A percentile compares a stretch with the other conserved stretches of the same genome.
Conservation (phyloP, 306 rosid genomes). For the Casuarina glauca region DNA sequence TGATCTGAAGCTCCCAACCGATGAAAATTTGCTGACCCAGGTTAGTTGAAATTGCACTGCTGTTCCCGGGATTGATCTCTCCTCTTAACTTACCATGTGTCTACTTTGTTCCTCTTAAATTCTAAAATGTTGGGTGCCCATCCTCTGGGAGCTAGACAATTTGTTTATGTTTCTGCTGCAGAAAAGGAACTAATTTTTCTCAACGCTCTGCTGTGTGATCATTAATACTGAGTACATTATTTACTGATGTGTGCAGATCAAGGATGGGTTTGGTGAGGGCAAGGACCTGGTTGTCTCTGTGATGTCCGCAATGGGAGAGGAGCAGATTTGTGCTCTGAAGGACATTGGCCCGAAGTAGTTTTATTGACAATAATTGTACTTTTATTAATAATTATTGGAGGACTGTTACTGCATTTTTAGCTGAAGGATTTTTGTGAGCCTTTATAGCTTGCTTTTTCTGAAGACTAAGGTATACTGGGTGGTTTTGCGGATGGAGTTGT, state of each 20-base stretch:
- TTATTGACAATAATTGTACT: too few species aligned
- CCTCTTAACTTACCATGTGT: neutral
- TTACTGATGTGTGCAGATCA: slow-evolving; percentile 43
- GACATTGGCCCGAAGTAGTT: slow-evolving; percentile 73
- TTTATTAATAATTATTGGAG: slow-evolving; percentile 8
- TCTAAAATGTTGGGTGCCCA: neutral
- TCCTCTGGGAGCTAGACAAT: neutral
- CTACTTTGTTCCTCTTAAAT: too few species aligned
- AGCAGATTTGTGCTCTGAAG: slow-evolving; percentile 72
- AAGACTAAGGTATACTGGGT: slow-evolving; percentile 30
- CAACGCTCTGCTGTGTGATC: neutral
- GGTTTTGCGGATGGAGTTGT: slow-evolving; percentile 34
- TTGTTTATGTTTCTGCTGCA: neutral
- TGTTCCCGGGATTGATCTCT: neutral
- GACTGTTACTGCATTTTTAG: slow-evolving; percentile 40
- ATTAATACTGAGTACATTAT: neutral
- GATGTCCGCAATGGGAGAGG: slow-evolving; percentile 90
- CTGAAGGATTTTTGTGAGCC: slow-evolving; percentile 34
- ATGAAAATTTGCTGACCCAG: slow-evolving; percentile 59
- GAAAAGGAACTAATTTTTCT: neutral
- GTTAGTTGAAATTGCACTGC: slow-evolving; percentile 24
- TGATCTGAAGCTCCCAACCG: slow-evolving; percentile 55
- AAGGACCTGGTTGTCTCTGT: slow-evolving; percentile 73
- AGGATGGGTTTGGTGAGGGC: slow-evolving; percentile 72
- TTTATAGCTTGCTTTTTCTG: slow-evolving; percentile 24